Percentiles rank a stretch among this genome's conserved stretches.
These are phyloP conservation scores for Botrytis elliptica DNA, from an alignment of 2,329 filamentous ascomycete species.

Conservation along the genomic window DNA sequence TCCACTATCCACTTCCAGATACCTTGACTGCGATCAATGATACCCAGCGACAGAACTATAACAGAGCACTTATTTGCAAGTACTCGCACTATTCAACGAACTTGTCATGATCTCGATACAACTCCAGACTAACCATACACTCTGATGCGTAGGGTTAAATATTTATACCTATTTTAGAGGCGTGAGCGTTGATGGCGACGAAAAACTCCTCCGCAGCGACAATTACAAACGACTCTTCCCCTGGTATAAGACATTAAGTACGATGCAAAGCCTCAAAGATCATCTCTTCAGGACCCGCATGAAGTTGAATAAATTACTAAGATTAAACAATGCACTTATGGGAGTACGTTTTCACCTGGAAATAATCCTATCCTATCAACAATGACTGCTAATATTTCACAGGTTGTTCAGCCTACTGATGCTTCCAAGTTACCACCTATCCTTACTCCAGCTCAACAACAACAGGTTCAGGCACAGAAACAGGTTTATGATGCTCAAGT, in stretches of 20 bases:
- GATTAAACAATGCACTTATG: background rate
- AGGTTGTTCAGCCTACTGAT: background rate
- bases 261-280: fast-evolving
- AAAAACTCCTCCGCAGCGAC: background rate
- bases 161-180: background rate
- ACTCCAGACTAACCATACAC: background rate
- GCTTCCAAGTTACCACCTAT: background rate
- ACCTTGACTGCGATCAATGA: background rate
- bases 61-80: background rate
- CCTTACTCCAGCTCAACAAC: background rate
- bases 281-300: background rate
- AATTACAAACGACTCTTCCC: background rate
- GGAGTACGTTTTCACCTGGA: background rate
- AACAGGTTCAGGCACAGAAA: background rate
- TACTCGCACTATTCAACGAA: no score
- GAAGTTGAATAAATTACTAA: background rate
- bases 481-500: background rate
- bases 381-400: background rate
- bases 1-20: background rate
- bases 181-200: background rate
- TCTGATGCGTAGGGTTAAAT: background rate
- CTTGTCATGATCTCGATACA: background rate
- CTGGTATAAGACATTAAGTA: background rate
- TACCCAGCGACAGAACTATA: background rate
- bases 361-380: background rate